A percentile compares a stretch with the other conserved stretches of the same genome.
These are phyloP conservation scores for Cladorrhinum sp. DNA, from an alignment of 2,329 filamentous ascomycete genomes.

Conservation along the genomic window DNA sequence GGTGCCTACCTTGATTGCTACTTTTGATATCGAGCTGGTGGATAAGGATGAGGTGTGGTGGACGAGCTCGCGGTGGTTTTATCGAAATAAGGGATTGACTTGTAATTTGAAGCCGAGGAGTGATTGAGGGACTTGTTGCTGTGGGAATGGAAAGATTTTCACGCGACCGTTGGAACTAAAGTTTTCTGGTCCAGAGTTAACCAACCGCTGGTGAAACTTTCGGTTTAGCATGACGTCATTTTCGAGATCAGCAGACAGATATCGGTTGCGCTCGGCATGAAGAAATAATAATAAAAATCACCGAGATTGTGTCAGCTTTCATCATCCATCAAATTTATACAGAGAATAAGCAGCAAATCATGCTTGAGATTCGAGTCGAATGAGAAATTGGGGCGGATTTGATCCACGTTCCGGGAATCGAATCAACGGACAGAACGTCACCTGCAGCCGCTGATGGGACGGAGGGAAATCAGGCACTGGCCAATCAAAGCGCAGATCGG, in stretches of 20 bases:
- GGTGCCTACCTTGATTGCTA: constrained; percentile 41
- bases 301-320: not conserved
- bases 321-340: not conserved
- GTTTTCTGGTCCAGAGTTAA: not conserved
- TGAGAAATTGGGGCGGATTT: not conserved
- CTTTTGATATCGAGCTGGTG: constrained; percentile 37
- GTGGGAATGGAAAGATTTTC: not conserved
- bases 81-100: constrained; percentile 19
- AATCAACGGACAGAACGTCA: constrained; percentile 15
- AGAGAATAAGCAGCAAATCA: not conserved
- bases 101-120: constrained; percentile 19
- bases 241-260: not conserved
- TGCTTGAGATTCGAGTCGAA: not conserved
- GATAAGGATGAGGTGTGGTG: constrained; percentile 26
- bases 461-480: not conserved
- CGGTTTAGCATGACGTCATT: not conserved
- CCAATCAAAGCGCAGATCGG: constrained; percentile 15
- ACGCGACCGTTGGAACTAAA: not conserved
- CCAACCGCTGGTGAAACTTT: not conserved
- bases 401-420: not conserved
- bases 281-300: not conserved
- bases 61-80: constrained; percentile 25
- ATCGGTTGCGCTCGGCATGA: not conserved
- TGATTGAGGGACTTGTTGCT: not conserved
- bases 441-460: constrained; percentile 16